Base-by-base conservation (phyloP, 2,329 filamentous ascomycete genomes). In the Aureobasidium sp. region DNA sequence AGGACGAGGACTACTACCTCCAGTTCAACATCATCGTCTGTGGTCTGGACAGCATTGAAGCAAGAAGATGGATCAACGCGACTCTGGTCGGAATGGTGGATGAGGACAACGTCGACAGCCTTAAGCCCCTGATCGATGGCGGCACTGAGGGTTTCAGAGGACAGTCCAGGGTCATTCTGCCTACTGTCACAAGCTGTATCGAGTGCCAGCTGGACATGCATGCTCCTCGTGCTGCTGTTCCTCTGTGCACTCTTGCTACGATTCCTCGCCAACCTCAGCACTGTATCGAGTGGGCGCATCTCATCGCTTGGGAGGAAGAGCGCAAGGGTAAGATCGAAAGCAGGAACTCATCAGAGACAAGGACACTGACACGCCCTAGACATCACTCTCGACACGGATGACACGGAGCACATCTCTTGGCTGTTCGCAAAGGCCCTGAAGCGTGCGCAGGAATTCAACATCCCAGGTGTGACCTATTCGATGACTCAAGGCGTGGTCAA, bases 181-280 rank as follows among this genome's bases (percentile, higher is more conserved):
- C 94, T 0, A 92, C 90, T 5, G 84, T 99, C 70, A 95, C 92
- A 20, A 96, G 91, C 25, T 99, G 94, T 73, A 95, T 99, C 70
- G 94, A 99, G 78, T 99, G 94, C 72, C 94, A 99, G 72, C 85
- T 99, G 31, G 94, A 97, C 73, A 97, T 99, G 89, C 92, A 97
- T 74, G 93, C 94, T 0, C 95, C 94, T n/a, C 85, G 93, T 59
- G 90, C 91, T n/a, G 91, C 94, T 15, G 93, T 99, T 0, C 94
- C 94, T 0, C 87, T 99, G 31, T 99, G 94, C 75, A 99, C 94
- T 3, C 87, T 99, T 63, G 94, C 94, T 17, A 95, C 91, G 20
- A 97, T 99, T 67, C 94, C 94, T 11, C 89, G 94, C 15, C 94
- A 99, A 72, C 94, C 94, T 0, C 92, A 97, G 74, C 94, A 99